These are phyloP conservation scores for Arachnopeziza araneosa DNA, from an alignment of 2,329 filamentous ascomycete genomes.

Conservation along the genomic window DNA sequence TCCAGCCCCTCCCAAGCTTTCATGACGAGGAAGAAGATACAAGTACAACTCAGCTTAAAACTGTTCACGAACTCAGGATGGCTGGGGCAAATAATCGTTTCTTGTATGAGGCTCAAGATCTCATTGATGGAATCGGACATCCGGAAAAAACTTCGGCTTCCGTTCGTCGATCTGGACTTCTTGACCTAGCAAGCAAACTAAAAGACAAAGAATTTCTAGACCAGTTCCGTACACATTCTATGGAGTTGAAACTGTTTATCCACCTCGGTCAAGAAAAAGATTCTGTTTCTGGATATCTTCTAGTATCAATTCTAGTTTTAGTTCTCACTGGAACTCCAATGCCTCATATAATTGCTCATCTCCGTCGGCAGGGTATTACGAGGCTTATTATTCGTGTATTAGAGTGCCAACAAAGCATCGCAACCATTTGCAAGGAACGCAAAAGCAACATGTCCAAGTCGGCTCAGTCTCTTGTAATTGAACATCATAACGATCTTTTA, in stretches of 20 bases:
- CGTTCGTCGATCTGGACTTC: conserved; percentile 50
- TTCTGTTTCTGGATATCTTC: conserved; percentile 54
- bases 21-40: conserved; percentile 26
- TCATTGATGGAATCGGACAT: conserved; percentile 53
- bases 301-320: conserved; percentile 57
- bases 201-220: conserved; percentile 57
- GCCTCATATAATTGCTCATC: conserved; percentile 51
- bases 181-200: conserved; percentile 55
- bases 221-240: conserved; percentile 69
- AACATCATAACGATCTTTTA: conserved; percentile 48
- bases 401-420: conserved; percentile 47
- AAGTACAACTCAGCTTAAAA: conserved; percentile 45
- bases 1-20: conserved; percentile 25
- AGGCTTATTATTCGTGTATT: conserved; percentile 53
- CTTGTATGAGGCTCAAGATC: conserved; percentile 59
- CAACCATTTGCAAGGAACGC: conserved; percentile 56
- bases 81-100: conserved; percentile 62
- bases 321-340: conserved; percentile 58
- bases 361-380: conserved; percentile 49
- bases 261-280: conserved; percentile 56
- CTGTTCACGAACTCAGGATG: conserved; percentile 60
- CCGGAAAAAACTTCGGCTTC: conserved; percentile 43
- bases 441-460: conserved; percentile 64
- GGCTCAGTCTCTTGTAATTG: conserved; percentile 49
- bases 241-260: conserved; percentile 63